Conservation (phyloP, 192 early-diverging fungal genomes). For the Entomortierella lignicola region DNA sequence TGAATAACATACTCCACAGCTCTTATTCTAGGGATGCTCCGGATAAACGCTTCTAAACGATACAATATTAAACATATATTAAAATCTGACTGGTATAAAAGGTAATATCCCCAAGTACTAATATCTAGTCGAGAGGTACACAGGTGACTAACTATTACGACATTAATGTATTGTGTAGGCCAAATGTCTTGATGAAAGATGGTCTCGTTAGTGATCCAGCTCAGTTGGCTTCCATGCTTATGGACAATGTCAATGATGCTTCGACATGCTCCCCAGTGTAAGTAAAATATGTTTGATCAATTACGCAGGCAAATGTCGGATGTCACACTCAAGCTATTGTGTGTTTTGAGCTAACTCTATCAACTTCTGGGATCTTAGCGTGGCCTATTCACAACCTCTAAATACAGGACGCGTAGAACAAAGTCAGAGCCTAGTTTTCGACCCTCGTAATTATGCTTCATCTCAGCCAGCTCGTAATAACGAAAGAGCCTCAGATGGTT, state of each 20-base stretch:
- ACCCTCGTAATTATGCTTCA: slow-evolving; percentile 34
- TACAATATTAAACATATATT: slow-evolving; percentile 58
- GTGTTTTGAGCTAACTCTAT: too few species aligned
- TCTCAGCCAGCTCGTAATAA: slow-evolving; percentile 50
- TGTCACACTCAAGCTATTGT: too few species aligned
- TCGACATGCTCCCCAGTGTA: slow-evolving; percentile 41
- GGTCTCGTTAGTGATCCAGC: slow-evolving; percentile 69
- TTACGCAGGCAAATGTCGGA: neutral
- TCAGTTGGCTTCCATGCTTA: slow-evolving; percentile 63
- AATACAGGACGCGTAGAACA: slow-evolving; percentile 35
- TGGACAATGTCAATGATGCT: slow-evolving; percentile 55
- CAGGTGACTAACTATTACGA: too few species aligned
- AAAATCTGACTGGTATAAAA: slow-evolving; percentile 63
- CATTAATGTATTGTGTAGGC: slow-evolving; percentile 26
- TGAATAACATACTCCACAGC: slow-evolving; percentile 22
- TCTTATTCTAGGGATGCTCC: slow-evolving; percentile 62
- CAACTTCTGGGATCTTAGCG: slow-evolving; percentile 6
- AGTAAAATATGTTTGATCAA: neutral
- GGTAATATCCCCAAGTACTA: slow-evolving; percentile 31
- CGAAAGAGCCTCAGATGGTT: slow-evolving; percentile 47
- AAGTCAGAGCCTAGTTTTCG: slow-evolving; percentile 30
- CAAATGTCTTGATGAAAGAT: slow-evolving; percentile 64
- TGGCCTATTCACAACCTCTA: slow-evolving; percentile 48
- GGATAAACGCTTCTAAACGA: slow-evolving; percentile 56
- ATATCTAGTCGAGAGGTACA: neutral